Evolutionary conservation across 352 stramenopile species (phyloP).

Genomic region (Pelagophyceae sp.): DNA sequence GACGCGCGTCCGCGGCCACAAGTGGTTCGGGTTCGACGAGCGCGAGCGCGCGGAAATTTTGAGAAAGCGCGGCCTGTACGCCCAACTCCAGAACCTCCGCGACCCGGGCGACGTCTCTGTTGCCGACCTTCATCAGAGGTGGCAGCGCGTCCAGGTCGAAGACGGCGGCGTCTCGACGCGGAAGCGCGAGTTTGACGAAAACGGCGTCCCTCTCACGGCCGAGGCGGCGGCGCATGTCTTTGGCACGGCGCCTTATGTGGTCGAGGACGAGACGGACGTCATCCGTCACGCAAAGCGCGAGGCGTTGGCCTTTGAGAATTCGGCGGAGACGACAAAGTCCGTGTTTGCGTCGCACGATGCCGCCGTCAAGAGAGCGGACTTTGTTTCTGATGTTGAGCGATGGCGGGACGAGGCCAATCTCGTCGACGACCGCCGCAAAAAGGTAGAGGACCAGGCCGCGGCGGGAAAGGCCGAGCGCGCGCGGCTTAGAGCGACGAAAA

Average conservation of each 20-base stretch:
- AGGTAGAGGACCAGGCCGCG: too few relatives aligned
- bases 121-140: too few relatives aligned
- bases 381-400: background rate
- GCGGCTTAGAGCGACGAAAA: background rate
- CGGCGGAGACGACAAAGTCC: background rate
- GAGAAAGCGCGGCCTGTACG: too few relatives aligned
- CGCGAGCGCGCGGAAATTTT: too few relatives aligned
- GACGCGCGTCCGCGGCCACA: too few relatives aligned
- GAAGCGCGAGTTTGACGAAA: background rate
- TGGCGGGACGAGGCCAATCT: background rate
- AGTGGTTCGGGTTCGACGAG: too few relatives aligned
- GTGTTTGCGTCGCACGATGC: background rate
- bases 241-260: background rate
- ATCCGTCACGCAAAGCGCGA: background rate
- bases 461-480: too few relatives aligned
- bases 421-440: slow-evolving; percentile 10
- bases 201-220: slow-evolving; percentile 10
- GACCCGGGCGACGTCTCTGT: too few relatives aligned
- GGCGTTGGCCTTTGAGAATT: background rate
- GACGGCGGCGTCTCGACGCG: background rate
- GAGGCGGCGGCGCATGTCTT: background rate
- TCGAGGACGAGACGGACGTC: background rate
- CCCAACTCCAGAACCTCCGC: too few relatives aligned
- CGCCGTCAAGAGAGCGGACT: background rate
- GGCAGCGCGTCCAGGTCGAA: background rate